Conservation (phyloP, 345 rosid genomes). For the Hypericum perforatum region DNA sequence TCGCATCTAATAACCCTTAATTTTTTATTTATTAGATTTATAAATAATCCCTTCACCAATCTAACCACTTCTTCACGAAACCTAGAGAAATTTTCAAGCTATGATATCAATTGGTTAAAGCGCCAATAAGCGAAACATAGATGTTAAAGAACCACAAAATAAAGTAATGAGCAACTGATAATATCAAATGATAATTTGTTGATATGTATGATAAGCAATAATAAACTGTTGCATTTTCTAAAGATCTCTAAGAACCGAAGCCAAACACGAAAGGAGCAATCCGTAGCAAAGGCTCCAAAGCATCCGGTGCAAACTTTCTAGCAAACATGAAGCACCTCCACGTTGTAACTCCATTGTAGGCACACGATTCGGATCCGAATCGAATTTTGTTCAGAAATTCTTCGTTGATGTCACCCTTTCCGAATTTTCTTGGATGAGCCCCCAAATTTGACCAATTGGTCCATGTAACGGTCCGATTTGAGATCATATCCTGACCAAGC, state of each 20-base stretch:
- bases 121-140: too few species aligned
- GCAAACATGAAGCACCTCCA: conserved; percentile 44
- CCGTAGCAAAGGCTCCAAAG: conserved; percentile 50
- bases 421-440: conserved; percentile 52
- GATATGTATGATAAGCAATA: too few species aligned
- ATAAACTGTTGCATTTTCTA: too few species aligned
- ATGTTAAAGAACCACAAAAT: too few species aligned
- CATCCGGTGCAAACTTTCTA: conserved; percentile 41
- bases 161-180: too few species aligned
- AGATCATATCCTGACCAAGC: conserved; percentile 18
- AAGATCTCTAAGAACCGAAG: conserved; percentile 11
- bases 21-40: too few species aligned
- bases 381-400: conserved; percentile 45
- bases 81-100: too few species aligned
- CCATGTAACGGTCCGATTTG: conserved; percentile 56
- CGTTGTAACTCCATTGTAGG: conserved; percentile 32
- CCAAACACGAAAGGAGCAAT: conserved; percentile 42
- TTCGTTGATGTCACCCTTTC: conserved; percentile 30
- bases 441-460: conserved; percentile 62
- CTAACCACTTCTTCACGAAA: too few species aligned
- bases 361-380: conserved; percentile 26
- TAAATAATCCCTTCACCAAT: too few species aligned
- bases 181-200: too few species aligned
- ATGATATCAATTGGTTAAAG: too few species aligned
- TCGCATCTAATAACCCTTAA: too few species aligned